These are phyloP conservation scores for Aphanomyces astaci DNA, from an alignment of 352 stramenopile species.

Conservation along the genomic window DNA sequence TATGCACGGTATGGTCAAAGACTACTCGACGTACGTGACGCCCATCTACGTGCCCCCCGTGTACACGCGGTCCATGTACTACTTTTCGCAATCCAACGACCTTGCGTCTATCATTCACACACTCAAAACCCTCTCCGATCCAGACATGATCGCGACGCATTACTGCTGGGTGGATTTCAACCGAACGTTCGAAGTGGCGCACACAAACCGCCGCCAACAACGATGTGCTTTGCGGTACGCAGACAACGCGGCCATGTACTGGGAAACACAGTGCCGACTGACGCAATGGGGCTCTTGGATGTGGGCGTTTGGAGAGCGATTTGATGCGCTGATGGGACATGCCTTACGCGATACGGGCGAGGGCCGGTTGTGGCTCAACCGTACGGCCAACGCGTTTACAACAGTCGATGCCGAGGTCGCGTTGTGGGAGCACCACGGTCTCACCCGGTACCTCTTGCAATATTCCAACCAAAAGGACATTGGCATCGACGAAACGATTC, in stretches of 20 bases:
- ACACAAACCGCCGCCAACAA: constrained; percentile 2
- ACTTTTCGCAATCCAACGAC: background rate
- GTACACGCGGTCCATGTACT: background rate
- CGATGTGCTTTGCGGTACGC: background rate
- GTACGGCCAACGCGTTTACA: background rate
- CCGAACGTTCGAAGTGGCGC: background rate
- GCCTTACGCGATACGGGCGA: background rate
- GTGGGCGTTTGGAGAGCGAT: background rate
- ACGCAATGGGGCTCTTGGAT: background rate
- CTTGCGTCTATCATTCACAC: background rate
- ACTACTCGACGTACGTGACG: background rate
- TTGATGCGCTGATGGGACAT: background rate
- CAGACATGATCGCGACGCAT: background rate
- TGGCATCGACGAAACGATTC: background rate
- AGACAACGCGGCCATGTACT: constrained; percentile 1
- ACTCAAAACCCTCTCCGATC: background rate
- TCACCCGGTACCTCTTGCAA: background rate
- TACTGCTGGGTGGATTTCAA: constrained; percentile 10
- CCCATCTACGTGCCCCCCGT: background rate
- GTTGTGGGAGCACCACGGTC: background rate
- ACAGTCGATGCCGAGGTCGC: background rate
- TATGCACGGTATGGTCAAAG: background rate
- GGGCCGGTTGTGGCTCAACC: background rate
- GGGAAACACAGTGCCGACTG: background rate
- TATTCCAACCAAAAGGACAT: background rate